Evolutionary conservation across 1,284 basidiomycete genomes (phyloP).

Genomic region (Malassezia dermatis): DNA sequence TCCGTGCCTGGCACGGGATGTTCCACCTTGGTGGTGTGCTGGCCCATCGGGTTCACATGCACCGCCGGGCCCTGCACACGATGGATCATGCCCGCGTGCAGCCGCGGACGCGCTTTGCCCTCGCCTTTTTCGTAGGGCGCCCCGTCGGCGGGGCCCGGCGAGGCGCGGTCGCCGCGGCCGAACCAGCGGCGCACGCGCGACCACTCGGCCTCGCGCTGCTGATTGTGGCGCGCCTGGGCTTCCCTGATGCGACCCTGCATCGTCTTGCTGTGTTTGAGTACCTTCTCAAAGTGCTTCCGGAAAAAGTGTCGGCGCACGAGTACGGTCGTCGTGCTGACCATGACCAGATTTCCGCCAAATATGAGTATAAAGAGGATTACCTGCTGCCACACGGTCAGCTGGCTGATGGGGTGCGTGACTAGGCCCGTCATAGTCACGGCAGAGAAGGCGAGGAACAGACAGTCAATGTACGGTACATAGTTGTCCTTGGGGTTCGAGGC

Average conservation of each 20-base stretch:
- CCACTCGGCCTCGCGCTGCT: slow-evolving; percentile 21
- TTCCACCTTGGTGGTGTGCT: slow-evolving; percentile 7
- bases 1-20: background rate
- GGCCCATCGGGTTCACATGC: slow-evolving; percentile 38
- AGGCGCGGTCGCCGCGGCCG: slow-evolving; percentile 19
- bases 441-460: slow-evolving; percentile 64
- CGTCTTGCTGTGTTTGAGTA: slow-evolving; percentile 26
- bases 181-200: slow-evolving; percentile 31
- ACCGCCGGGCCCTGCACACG: slow-evolving; percentile 43
- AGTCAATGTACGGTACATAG: slow-evolving; percentile 57
- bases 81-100: slow-evolving; percentile 45
- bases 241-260: slow-evolving; percentile 38
- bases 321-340: slow-evolving; percentile 45
- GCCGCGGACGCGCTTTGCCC: slow-evolving; percentile 18
- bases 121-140: background rate
- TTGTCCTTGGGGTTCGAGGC: slow-evolving; percentile 40
- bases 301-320: slow-evolving; percentile 43
- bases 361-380: slow-evolving; percentile 53
- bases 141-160: too few relatives aligned
- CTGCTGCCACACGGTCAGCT: slow-evolving; percentile 66
- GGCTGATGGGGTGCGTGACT: slow-evolving; percentile 62
- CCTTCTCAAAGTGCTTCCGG: slow-evolving; percentile 29
- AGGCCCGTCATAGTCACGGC: slow-evolving; percentile 70
- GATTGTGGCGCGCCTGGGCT: slow-evolving; percentile 40
- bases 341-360: slow-evolving; percentile 42